These are phyloP conservation scores for Hypoxylon sp. DNA, from an alignment of 2,329 filamentous ascomycete genomes.

Conservation along the genomic window DNA sequence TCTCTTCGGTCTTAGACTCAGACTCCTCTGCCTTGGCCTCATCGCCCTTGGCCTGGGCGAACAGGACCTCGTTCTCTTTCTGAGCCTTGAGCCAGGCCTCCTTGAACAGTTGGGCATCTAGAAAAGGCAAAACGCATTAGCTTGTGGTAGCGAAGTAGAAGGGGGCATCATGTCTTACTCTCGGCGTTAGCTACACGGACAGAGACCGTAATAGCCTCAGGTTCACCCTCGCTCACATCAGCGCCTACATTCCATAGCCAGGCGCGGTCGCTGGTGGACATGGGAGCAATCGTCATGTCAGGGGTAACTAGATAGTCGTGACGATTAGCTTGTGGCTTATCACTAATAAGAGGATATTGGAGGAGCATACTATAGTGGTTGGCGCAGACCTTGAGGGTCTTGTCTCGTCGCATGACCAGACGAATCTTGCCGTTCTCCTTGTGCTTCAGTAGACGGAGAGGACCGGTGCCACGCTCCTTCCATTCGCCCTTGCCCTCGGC, in stretches of 20 bases:
- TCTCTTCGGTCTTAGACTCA: conserved; percentile 49
- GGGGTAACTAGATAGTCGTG: conserved; percentile 78
- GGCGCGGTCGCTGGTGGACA: conserved; percentile 96
- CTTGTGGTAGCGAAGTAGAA: conserved; percentile 11
- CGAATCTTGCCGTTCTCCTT: conserved; percentile 98
- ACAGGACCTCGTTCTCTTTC: conserved; percentile 93
- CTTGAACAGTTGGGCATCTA: conserved; percentile 98
- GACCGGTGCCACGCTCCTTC: conserved; percentile 99
- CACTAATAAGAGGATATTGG: background rate
- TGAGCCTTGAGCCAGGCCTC: conserved; percentile 97
- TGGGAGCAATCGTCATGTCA: conserved; percentile 98
- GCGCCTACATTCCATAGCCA: conserved; percentile 99
- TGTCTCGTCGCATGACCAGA: conserved; percentile 98
- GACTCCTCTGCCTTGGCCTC: conserved; percentile 49
- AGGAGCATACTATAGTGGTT: conserved; percentile 93
- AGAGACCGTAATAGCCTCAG: conserved; percentile 94
- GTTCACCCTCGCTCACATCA: conserved; percentile 97
- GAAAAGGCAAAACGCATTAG: conserved; percentile 48
- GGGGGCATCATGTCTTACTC: conserved; percentile 72
- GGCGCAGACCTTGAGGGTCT: conserved; percentile 99
- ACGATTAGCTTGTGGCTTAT: conserved; percentile 32
- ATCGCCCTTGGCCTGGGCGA: conserved; percentile 58
- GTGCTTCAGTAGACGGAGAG: conserved; percentile 97
- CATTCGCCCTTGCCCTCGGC: conserved; percentile 78
- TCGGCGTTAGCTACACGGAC: conserved; percentile 98